These are phyloP conservation scores for Leptodermis oblonga DNA, from an alignment of 257 asterid species.

Conservation along the genomic window DNA sequence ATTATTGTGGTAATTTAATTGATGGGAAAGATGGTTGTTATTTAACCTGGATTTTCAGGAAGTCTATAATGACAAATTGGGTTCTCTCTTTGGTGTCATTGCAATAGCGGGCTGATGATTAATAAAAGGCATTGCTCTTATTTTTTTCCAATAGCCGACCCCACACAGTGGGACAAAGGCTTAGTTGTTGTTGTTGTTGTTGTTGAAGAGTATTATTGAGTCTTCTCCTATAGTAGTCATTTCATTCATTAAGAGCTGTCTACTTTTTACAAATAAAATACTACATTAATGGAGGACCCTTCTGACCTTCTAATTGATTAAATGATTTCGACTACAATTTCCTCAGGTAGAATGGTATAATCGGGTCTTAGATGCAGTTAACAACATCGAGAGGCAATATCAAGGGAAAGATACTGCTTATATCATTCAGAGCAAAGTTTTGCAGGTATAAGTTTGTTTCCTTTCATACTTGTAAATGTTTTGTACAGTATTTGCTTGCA, in stretches of 20 bases:
- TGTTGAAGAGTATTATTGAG: not conserved
- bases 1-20: not conserved
- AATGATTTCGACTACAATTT: constrained; percentile 8
- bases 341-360: constrained; percentile 81
- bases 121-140: not conserved
- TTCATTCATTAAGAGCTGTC: not conserved
- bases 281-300: not conserved
- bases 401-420: constrained; percentile 68
- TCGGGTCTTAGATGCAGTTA: constrained; percentile 60
- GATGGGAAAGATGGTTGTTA: not conserved
- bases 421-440: constrained; percentile 79
- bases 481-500: not conserved
- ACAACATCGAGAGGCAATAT: constrained; percentile 64
- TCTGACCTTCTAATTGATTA: not conserved
- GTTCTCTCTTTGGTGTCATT: not conserved
- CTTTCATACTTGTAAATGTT: not conserved
- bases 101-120: not conserved
- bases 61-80: not conserved
- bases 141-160: too few species aligned
- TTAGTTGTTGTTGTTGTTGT: too few species aligned
- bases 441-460: constrained; percentile 57
- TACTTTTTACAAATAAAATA: not conserved
- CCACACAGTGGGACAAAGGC: too few species aligned
- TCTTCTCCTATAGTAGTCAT: not conserved
- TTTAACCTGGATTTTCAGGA: not conserved